phyloP scores from a whole-genome alignment of 2,329 filamentous ascomycete species.

The Fonsecaea multimorphosa region DNA sequence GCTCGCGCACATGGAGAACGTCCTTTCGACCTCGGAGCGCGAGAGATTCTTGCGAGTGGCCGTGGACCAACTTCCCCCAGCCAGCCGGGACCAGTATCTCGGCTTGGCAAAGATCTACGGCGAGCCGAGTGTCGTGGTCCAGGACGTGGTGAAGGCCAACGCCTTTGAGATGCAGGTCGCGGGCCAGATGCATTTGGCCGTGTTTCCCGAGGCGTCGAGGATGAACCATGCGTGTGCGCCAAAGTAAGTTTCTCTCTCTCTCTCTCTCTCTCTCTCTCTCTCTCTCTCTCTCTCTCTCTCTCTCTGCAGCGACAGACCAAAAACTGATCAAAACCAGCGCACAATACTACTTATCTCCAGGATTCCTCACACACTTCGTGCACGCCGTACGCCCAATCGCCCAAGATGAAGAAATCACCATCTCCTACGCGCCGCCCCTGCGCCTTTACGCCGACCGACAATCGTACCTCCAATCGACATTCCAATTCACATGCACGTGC shows the following conservation, averaged over 20 bases:
- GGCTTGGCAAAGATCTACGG: conserved; percentile 31
- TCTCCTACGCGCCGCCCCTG: conserved; percentile 67
- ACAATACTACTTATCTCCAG: conserved; percentile 31
- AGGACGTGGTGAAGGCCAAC: conserved; percentile 38
- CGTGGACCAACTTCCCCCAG: conserved; percentile 28
- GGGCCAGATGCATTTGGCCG: conserved; percentile 31
- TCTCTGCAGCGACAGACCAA: no score
- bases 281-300: background rate
- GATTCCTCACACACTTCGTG: conserved; percentile 31
- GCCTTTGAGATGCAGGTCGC: conserved; percentile 36
- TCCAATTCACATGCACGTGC: conserved; percentile 35
- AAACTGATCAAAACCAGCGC: no score
- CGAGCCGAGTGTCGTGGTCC: conserved; percentile 26
- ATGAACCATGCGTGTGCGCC: conserved; percentile 36
- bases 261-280: background rate
- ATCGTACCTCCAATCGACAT: conserved; percentile 24
- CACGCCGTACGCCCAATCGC: conserved; percentile 69
- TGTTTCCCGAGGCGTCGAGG: conserved; percentile 34
- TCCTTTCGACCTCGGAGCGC: conserved; percentile 24
- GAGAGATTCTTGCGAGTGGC: conserved; percentile 31
- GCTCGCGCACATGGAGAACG: conserved; percentile 34
- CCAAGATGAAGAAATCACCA: conserved; percentile 90
- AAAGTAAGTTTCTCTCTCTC: conserved; percentile 27
- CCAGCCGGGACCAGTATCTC: conserved; percentile 25
- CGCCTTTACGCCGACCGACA: conserved; percentile 19